Evolutionary conservation across 352 stramenopile genomes (phyloP), one percentile per base, ranked within the genome.

Genomic region (Globisporangium heterothallicum): DNA sequence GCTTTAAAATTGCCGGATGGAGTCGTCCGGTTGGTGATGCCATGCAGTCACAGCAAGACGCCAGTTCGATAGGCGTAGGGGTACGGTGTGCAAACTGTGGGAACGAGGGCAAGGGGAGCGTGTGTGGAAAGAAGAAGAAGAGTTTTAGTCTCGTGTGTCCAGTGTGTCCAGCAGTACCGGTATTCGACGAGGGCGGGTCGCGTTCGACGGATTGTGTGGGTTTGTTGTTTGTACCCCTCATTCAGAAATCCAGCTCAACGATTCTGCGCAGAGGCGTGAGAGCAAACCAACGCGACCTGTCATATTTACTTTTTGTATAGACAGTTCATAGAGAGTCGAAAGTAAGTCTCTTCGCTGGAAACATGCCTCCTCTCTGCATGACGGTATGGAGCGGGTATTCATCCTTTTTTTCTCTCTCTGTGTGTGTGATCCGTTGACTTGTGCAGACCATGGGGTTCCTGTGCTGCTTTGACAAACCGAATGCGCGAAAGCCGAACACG

Each of bases 371-470:
- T n/a, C 29, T 34, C 29, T 34, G 6, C 29, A 34, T 34, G 29
- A n/a, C 29, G 29, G 6, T 8, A 18, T 16, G 8, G 32, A 10
- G 32, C 32, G 6, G 4, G 32, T 38, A 2, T 3, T 16, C 32
- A 9, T 4, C 30, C 7, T 12, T 12, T 34, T 6, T 10, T 34
- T 34, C 29, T 34, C 6, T 34, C 6, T 10, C 6, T 34, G 29
- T 34, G 29, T 34, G 29, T 34, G 29, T 34, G 29, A 34, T 34
- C 6, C 16, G 30, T 13, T 3, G 16, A 36, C 16, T 16, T 8
- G 32, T 29, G 27, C 1, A 18, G 21, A 59, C 19, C 10, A 60
- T 60, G 53, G 53, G 53, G 14, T 40, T 38, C 21, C 25, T 53
- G 29, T 62, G 56, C 49, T 51, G 41, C 24, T 29, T 46, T 6